Conservation (phyloP, 2,329 filamentous ascomycete genomes). For the Coniella lustricola region DNA sequence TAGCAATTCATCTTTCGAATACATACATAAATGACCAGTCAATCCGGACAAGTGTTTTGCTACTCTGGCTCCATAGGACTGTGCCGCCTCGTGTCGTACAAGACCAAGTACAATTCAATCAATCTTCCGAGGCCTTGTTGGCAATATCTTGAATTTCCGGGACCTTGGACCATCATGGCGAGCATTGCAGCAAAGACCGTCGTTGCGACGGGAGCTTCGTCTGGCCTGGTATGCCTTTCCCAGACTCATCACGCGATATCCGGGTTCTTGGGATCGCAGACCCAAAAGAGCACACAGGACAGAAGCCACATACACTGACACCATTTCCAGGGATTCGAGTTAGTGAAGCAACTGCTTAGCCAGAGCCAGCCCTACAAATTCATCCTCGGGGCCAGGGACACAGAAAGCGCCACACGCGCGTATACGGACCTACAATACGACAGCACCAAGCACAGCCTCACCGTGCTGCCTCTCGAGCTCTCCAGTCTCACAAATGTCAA, state of each 20-base stretch:
- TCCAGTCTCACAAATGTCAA: constrained; percentile 37
- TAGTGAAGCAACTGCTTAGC: constrained; percentile 42
- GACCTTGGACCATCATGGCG: constrained; percentile 2
- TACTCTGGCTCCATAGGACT: too few relatives aligned
- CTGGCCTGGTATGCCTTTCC: constrained; percentile 35
- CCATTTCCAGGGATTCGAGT: constrained; percentile 40
- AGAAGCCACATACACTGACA: too few relatives aligned
- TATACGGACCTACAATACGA: constrained; percentile 37
- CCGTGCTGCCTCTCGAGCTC: constrained; percentile 42
- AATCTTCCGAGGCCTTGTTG: too few relatives aligned
- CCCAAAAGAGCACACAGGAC: too few relatives aligned
- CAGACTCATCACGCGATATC: too few relatives aligned
- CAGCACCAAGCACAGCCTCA: constrained; percentile 31
- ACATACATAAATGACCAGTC: too few relatives aligned
- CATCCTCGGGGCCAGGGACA: constrained; percentile 44
- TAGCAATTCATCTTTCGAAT: too few relatives aligned
- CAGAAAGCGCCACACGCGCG: constrained; percentile 31
- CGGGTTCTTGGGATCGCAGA: too few relatives aligned
- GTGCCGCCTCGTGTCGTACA: too few relatives aligned
- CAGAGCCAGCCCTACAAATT: constrained; percentile 39
- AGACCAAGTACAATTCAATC: too few relatives aligned
- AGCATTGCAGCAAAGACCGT: constrained; percentile 37
- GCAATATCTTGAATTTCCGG: too few relatives aligned
- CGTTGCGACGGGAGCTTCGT: constrained; percentile 43
- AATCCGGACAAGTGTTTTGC: too few relatives aligned